Evolutionary conservation across 257 asterid species (phyloP).

Genomic region (Fraxinus pennsylvanica): DNA sequence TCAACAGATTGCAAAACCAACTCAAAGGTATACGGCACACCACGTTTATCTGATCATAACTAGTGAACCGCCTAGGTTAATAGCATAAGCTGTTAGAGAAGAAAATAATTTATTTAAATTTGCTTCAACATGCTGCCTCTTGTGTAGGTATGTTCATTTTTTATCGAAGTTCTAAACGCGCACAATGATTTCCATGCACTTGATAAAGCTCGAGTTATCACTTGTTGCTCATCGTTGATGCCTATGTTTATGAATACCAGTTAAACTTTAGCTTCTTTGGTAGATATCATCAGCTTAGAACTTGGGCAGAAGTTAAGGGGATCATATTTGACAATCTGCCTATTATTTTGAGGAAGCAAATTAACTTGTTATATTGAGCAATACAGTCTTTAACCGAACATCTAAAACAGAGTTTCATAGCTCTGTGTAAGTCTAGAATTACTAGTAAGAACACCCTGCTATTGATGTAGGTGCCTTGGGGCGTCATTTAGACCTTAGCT

Average conservation of each 20-base stretch:
- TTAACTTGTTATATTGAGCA: neutral
- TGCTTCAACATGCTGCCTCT: neutral
- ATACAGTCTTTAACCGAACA: neutral
- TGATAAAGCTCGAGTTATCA: no score
- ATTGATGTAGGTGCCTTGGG: no score
- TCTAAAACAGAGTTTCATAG: neutral
- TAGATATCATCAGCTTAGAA: no score
- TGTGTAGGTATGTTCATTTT: neutral
- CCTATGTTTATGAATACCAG: no score
- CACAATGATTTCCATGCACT: no score
- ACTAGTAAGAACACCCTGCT: no score
- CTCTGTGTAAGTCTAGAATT: neutral
- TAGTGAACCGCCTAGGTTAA: neutral
- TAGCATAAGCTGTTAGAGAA: neutral
- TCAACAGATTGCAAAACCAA: constrained; percentile 69
- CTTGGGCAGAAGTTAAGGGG: no score
- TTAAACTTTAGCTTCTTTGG: no score
- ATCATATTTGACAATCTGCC: no score
- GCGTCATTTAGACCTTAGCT: no score
- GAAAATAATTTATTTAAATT: neutral
- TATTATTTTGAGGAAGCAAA: neutral
- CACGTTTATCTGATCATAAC: constrained; percentile 1
- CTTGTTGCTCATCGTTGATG: no score
- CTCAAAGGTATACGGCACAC: constrained; percentile 54
- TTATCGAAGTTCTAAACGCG: no score